These are phyloP conservation scores for Davidsoniella australis DNA, from an alignment of 2,329 filamentous ascomycete genomes.

Conservation along the genomic window DNA sequence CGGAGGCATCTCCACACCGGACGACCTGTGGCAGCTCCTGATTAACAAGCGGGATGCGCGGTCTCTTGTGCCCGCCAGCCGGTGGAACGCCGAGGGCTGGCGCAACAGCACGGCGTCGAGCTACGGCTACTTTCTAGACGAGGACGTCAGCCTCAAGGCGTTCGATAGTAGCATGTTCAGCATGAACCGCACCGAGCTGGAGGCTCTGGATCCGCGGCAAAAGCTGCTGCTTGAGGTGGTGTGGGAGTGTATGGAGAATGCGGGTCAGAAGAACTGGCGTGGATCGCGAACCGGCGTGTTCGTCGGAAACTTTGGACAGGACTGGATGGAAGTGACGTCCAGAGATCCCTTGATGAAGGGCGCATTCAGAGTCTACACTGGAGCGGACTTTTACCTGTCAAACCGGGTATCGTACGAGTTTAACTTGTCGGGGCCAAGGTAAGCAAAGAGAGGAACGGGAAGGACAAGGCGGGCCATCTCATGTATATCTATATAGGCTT, in stretches of 20 bases:
- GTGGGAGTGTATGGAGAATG: conserved; percentile 19
- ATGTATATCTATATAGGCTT: no score
- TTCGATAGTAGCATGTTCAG: conserved; percentile 14
- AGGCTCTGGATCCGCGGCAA: conserved; percentile 18
- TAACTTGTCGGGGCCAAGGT: conserved; percentile 20
- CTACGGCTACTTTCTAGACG: background rate
- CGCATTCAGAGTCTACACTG: background rate
- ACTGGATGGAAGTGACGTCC: conserved; percentile 18
- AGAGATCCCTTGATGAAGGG: conserved; percentile 18
- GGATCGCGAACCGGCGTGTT: conserved; percentile 18
- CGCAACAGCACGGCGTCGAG: background rate
- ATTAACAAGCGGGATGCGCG: conserved; percentile 20
- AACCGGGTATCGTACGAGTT: conserved; percentile 22
- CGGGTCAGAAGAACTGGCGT: conserved; percentile 15
- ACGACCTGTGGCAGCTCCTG: conserved; percentile 27
- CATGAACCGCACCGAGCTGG: conserved; percentile 14
- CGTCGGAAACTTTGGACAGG: conserved; percentile 17
- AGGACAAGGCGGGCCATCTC: no score
- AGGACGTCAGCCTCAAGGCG: conserved; percentile 23
- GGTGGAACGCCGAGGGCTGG: conserved; percentile 26
- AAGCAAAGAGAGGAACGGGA: no score
- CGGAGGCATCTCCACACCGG: conserved; percentile 24
- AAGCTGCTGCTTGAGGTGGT: conserved; percentile 16
- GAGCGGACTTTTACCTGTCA: conserved; percentile 16
- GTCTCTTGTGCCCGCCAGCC: conserved; percentile 24